phyloP scores from a whole-genome alignment of 331 rosid species.

The Prunus yedoensis region DNA sequence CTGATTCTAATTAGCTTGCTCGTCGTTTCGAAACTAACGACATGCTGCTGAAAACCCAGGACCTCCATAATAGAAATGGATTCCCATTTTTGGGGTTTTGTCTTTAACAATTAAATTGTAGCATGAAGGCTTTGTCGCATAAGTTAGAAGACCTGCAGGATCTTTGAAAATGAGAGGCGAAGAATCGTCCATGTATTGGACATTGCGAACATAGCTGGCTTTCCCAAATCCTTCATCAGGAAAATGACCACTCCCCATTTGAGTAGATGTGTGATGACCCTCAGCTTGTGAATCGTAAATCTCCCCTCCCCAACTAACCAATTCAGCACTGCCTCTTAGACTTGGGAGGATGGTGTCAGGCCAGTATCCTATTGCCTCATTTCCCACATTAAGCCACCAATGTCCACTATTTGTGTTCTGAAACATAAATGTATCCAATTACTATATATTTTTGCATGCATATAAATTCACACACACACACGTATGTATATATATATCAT shows the following conservation, averaged over 20 bases:
- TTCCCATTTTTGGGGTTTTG: neutral
- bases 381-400: slow-evolving; percentile 23
- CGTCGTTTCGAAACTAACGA: neutral
- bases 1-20: no score
- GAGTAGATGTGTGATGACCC: slow-evolving; percentile 26
- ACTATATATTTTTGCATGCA: neutral
- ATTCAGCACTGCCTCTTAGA: neutral
- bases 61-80: slow-evolving; percentile 22
- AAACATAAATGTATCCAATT: neutral
- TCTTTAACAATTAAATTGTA: neutral
- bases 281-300: neutral
- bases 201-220: slow-evolving; percentile 20
- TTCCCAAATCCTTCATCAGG: slow-evolving; percentile 11
- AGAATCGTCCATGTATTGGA: neutral
- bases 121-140: slow-evolving; percentile 16
- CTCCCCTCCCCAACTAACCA: slow-evolving; percentile 29
- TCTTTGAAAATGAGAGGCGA: neutral
- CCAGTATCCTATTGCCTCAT: slow-evolving; percentile 30
- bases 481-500: no score
- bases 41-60: slow-evolving; percentile 16
- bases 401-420: slow-evolving; percentile 15
- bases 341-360: slow-evolving; percentile 13
- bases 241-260: slow-evolving; percentile 37
- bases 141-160: neutral
- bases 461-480: no score